A percentile compares a stretch with the other conserved stretches of the same genome.
Conservation (phyloP, 108 stramenopile genomes). For the Seminavis robusta region DNA sequence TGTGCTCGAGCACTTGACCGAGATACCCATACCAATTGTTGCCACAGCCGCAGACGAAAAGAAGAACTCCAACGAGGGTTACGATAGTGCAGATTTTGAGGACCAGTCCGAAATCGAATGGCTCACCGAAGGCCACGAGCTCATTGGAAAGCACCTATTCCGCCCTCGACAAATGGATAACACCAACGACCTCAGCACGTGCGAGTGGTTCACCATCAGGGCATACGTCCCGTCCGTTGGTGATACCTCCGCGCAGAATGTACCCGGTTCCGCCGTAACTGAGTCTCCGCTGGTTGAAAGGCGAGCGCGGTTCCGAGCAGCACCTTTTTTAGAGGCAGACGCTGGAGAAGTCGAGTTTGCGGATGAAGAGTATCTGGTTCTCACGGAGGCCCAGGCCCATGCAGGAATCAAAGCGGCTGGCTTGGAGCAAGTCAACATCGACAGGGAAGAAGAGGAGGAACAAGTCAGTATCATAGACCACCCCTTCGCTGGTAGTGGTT, state of each 20-base stretch:
- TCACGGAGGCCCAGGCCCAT: constrained; percentile 77
- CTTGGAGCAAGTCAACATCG: no score
- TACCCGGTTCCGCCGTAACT: constrained; percentile 7
- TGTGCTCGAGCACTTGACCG: constrained; percentile 44
- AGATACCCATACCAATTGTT: constrained; percentile 46
- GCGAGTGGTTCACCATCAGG: constrained; percentile 61
- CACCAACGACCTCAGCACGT: constrained; percentile 23
- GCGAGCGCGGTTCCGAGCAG: constrained; percentile 67
- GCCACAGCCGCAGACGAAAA: constrained; percentile 79
- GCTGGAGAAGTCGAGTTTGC: constrained; percentile 21
- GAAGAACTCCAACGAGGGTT: constrained; percentile 46
- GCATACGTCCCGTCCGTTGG: constrained; percentile 50
- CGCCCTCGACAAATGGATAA: constrained; percentile 35
- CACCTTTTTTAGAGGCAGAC: no score
- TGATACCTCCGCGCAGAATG: constrained; percentile 28
- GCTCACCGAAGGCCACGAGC: constrained; percentile 33
- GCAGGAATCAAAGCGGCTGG: constrained; percentile 79
- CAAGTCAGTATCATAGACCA: constrained; percentile 15
- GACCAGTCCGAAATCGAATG: constrained; percentile 47
- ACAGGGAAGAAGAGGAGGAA: constrained; percentile 34
- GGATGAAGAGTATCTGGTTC: constrained; percentile 34
- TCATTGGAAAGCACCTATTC: constrained; percentile 46
- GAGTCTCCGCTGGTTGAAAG: constrained; percentile 44
- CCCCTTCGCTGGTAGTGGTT: constrained; percentile 33
- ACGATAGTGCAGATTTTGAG: constrained; percentile 56